Conservation (phyloP, 768 basidiomycete genomes). For the Asterophora lycoperdoides region DNA sequence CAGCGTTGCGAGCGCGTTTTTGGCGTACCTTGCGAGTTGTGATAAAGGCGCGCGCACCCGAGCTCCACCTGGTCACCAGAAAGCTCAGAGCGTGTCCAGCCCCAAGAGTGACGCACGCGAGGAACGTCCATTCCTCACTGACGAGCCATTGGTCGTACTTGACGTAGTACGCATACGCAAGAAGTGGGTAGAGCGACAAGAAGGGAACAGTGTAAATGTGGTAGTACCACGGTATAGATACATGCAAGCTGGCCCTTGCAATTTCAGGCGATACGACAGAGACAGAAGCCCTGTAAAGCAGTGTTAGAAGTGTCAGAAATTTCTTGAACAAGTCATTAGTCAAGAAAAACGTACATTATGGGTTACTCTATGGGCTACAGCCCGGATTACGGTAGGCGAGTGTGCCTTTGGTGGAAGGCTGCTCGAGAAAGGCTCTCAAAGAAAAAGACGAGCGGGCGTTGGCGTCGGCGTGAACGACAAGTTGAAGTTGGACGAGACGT, state of each 20-base stretch:
- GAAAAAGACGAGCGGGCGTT: background rate
- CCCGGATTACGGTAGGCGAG: background rate
- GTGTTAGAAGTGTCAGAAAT: conserved; percentile 1
- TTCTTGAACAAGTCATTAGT: background rate
- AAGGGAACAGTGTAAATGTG: conserved; percentile 77
- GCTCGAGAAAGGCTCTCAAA: background rate
- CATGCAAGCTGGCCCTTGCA: conserved; percentile 59
- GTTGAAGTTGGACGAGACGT: background rate
- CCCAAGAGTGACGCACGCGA: conserved; percentile 81
- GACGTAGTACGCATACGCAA: conserved; percentile 89
- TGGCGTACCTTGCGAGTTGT: conserved; percentile 66
- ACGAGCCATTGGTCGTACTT: conserved; percentile 88
- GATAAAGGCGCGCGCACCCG: conserved; percentile 71
- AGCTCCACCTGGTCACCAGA: conserved; percentile 86
- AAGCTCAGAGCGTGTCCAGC: conserved; percentile 91
- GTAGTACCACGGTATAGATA: conserved; percentile 60
- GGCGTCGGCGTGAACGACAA: background rate
- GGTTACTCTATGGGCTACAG: conserved; percentile 13
- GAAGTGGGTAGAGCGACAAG: conserved; percentile 74
- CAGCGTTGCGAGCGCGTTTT: background rate
- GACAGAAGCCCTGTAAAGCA: conserved; percentile 42
- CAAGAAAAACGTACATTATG: conserved; percentile 12
- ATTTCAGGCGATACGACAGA: conserved; percentile 65
- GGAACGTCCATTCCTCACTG: conserved; percentile 97
- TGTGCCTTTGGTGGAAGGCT: background rate